Conservation (phyloP, 106 monocot genomes). For the Dendrobium chrysotoxum region DNA sequence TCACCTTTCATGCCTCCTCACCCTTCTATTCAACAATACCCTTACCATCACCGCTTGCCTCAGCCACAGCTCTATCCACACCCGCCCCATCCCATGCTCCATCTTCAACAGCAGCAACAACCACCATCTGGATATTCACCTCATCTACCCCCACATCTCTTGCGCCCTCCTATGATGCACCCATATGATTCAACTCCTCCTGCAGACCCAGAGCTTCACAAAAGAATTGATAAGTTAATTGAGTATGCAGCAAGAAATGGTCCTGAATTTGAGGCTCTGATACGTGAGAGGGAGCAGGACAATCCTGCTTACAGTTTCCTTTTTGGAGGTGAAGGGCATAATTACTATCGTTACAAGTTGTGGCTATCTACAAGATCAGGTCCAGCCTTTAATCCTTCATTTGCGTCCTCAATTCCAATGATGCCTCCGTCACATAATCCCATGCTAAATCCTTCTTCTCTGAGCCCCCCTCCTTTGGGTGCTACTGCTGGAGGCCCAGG, state of each 20-base stretch:
- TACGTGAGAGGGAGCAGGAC: slow-evolving; percentile 90
- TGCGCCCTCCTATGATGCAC: slow-evolving; percentile 44
- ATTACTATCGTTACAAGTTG: slow-evolving; percentile 79
- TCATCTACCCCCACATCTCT: slow-evolving; percentile 41
- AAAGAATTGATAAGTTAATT: slow-evolving; percentile 77
- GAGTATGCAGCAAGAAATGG: slow-evolving; percentile 90
- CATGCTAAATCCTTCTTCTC: slow-evolving; percentile 26
- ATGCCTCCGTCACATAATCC: slow-evolving; percentile 32
- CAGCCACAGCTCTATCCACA: slow-evolving; percentile 60
- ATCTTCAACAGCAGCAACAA: slow-evolving; percentile 50
- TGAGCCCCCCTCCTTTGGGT: slow-evolving; percentile 21
- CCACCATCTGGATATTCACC: slow-evolving; percentile 25
- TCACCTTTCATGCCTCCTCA: slow-evolving; percentile 52
- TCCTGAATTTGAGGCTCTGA: slow-evolving; percentile 86
- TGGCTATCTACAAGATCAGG: slow-evolving; percentile 40
- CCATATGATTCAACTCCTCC: slow-evolving; percentile 50
- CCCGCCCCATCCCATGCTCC: slow-evolving; percentile 27
- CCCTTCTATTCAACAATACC: slow-evolving; percentile 49
- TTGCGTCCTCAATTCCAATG: slow-evolving; percentile 23
- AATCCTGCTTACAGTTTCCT: slow-evolving; percentile 89
- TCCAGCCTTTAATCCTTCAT: slow-evolving; percentile 35
- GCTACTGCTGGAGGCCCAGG: slow-evolving; percentile 23
- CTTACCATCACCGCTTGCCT: slow-evolving; percentile 36
- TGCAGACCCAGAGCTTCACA: slow-evolving; percentile 80
- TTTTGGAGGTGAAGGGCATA: slow-evolving; percentile 87